Evolutionary conservation across 345 rosid species (phyloP), one percentile per base, ranked within the genome.

Genomic region (Moricandia arvensis): DNA sequence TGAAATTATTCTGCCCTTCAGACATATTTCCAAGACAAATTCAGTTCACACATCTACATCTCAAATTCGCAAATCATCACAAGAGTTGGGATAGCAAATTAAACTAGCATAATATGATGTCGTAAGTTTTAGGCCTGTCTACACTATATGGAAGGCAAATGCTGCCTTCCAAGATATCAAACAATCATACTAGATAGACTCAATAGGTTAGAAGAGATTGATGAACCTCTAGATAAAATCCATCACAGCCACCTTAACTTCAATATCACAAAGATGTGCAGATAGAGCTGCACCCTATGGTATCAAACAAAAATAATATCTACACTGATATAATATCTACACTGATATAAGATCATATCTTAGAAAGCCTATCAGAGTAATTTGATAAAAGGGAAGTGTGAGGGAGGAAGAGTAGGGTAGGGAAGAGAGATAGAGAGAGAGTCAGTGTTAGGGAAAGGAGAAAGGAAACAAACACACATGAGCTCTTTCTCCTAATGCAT

Each of bases 401-500:
- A 89, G 87, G 87, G 86, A 88, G 83, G 86, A 59, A 27, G 87
- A 59, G 86, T 79, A 89, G 94, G 90, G 86, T 86, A 27, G 31
- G 31, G 31, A 29, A 29, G 31, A 85, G 86, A 91, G 82, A 21
- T 84, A 89, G 88, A 86, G 86, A 43, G 96, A 91, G 96, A 88
- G 93, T 83, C 82, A 87, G 97, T 83, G 85, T 82, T 83, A 89
- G 88, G 93, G 89, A 89, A 91, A 96, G 93, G 96, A 96, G 99
- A 96, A 93, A 88, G 99, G 83, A 91, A 97, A 96, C 99, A 93
- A 96, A 93, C 98, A 96, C 96, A 86, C 94, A 85, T 87, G 89
- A 73, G 96, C 91, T 89, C 97, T 93, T 91, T 96, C 96, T 87
- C 93, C 93, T 82, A 86, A 88, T 86, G 96, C 96, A 96, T 86